A percentile compares a stretch with the other conserved stretches of the same genome.
Conservation (phyloP, 805 yeast species). For the Saccharomycopsis guyanensis region DNA sequence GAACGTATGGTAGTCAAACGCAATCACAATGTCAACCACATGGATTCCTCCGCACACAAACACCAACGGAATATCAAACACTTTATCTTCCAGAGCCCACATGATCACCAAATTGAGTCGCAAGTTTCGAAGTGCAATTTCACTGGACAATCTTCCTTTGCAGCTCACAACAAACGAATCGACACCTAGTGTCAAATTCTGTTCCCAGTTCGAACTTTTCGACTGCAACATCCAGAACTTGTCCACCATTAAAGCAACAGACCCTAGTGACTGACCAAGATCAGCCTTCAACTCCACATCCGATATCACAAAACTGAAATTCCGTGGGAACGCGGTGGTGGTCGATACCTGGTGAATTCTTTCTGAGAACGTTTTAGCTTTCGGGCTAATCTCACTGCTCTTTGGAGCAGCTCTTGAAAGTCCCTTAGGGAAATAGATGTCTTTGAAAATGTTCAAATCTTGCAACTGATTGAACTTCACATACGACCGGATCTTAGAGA, state of each 20-base stretch:
- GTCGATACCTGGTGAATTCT: slow-evolving; percentile 51
- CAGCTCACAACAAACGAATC: slow-evolving; percentile 45
- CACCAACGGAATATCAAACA: slow-evolving; percentile 57
- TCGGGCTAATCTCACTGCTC: not conserved
- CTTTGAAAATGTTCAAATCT: slow-evolving; percentile 73
- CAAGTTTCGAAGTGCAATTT: slow-evolving; percentile 40
- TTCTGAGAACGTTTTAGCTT: slow-evolving; percentile 32
- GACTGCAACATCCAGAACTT: slow-evolving; percentile 62
- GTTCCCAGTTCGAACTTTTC: slow-evolving; percentile 64
- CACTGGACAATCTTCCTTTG: slow-evolving; percentile 77
- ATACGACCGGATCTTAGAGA: slow-evolving; percentile 51
- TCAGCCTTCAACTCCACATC: slow-evolving; percentile 54
- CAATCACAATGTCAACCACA: slow-evolving; percentile 48
- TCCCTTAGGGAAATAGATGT: slow-evolving; percentile 63
- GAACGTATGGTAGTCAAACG: slow-evolving; percentile 83
- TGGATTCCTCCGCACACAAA: slow-evolving; percentile 51
- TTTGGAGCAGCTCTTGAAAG: not conserved
- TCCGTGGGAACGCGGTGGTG: slow-evolving; percentile 69
- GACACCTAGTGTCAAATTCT: slow-evolving; percentile 55
- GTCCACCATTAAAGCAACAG: slow-evolving; percentile 45
- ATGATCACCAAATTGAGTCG: slow-evolving; percentile 57
- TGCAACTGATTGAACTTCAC: slow-evolving; percentile 80
- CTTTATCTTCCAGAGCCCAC: slow-evolving; percentile 50
- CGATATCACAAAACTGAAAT: slow-evolving; percentile 47
- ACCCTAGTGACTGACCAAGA: slow-evolving; percentile 79